Conservation (phyloP, 768 basidiomycete species). For the Suillus hirtellus region DNA sequence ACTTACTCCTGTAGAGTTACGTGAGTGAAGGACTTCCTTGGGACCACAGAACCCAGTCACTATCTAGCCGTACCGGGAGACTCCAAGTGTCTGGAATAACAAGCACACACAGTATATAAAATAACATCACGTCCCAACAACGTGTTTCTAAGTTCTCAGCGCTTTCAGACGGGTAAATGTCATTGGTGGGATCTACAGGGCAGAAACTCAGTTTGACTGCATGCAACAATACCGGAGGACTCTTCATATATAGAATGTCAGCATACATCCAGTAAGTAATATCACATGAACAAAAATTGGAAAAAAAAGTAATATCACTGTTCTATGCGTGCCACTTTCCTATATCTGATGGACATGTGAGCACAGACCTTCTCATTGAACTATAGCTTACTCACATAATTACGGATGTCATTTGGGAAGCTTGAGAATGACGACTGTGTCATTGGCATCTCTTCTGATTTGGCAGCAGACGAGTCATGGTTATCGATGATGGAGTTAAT, state of each 20-base stretch:
- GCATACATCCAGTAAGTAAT: neutral
- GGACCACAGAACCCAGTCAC: no score
- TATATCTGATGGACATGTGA: conserved; percentile 24
- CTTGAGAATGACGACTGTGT: conserved; percentile 26
- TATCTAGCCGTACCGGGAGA: neutral
- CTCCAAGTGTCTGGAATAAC: neutral
- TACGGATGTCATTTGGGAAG: conserved; percentile 31
- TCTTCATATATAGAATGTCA: conserved; percentile 8
- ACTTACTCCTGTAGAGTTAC: no score
- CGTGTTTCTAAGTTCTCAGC: neutral
- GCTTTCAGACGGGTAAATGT: neutral
- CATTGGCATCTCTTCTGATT: neutral
- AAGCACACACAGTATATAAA: neutral
- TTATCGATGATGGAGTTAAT: conserved; percentile 19
- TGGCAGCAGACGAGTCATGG: conserved; percentile 17
- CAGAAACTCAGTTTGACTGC: neutral
- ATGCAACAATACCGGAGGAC: neutral
- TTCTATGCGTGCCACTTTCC: conserved; percentile 4
- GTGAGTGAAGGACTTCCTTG: no score
- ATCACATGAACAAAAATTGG: no score
- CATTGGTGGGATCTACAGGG: neutral
- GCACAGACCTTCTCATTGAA: conserved; percentile 6
- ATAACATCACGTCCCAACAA: neutral
- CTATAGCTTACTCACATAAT: conserved; percentile 32
- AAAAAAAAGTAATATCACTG: conserved; percentile 3